These are phyloP conservation scores for Pilobolus umbonatus DNA, from an alignment of 192 early-diverging fungal genomes.

Conservation along the genomic window DNA sequence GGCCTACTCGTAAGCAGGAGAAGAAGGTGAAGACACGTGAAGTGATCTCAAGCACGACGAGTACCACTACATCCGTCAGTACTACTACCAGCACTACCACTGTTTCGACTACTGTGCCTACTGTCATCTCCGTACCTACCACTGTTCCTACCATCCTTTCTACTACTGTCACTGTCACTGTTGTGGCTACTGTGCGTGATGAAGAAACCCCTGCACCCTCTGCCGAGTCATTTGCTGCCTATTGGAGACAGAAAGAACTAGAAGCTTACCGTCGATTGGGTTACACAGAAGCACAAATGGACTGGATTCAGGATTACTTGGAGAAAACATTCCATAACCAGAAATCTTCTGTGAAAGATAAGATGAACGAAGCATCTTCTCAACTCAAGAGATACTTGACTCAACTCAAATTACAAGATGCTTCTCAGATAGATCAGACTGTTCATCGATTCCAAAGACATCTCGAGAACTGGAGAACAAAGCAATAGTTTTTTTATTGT, in stretches of 20 bases:
- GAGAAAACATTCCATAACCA: conserved; percentile 1
- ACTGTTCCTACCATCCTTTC: not conserved
- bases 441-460: conserved; percentile 4
- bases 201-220: not conserved
- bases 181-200: not conserved
- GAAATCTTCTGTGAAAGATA: not conserved
- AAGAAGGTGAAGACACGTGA: too few relatives aligned
- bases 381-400: not conserved
- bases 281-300: conserved; percentile 14
- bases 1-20: not conserved
- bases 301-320: conserved; percentile 15
- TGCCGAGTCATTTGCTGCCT: not conserved
- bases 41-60: too few relatives aligned
- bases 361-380: not conserved
- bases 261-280: conserved; percentile 4
- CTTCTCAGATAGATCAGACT: conserved; percentile 3
- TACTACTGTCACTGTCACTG: not conserved
- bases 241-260: not conserved
- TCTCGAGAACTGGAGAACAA: not conserved
- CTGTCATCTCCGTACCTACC: not conserved
- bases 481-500: not conserved
- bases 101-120: not conserved
- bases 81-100: not conserved
- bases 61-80: not conserved
- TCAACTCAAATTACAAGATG: conserved; percentile 1